phyloP scores from a whole-genome alignment of 2,329 filamentous ascomycete genomes.

The Cladophialophora immunda region DNA sequence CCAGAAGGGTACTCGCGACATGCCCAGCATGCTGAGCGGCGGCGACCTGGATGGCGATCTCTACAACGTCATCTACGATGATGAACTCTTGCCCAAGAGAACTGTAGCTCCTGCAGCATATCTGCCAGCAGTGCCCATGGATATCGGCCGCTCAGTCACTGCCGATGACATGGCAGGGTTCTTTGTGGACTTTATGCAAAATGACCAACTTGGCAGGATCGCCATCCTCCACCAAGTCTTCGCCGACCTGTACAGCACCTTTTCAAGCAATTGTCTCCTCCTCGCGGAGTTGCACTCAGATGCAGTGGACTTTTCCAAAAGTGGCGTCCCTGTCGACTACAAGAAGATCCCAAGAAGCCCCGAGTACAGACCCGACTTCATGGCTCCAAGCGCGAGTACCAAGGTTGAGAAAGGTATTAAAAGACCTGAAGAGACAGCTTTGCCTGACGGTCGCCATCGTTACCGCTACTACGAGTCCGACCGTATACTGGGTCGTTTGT shows the following conservation, averaged over 20 bases:
- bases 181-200: slow-evolving; percentile 78
- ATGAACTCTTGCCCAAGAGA: slow-evolving; percentile 13
- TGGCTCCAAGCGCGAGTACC: slow-evolving; percentile 53
- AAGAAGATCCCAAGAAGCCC: slow-evolving; percentile 52
- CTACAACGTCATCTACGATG: slow-evolving; percentile 81
- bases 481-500: slow-evolving; percentile 75
- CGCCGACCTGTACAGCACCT: slow-evolving; percentile 68
- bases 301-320: slow-evolving; percentile 80
- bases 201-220: slow-evolving; percentile 72
- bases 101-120: slow-evolving; percentile 73
- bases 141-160: slow-evolving; percentile 69
- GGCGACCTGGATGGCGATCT: slow-evolving; percentile 86
- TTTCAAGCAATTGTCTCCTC: slow-evolving; percentile 59
- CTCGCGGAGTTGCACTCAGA: slow-evolving; percentile 73
- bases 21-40: slow-evolving; percentile 80
- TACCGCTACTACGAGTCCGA: slow-evolving; percentile 71
- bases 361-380: slow-evolving; percentile 60
- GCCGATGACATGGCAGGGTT: slow-evolving; percentile 77
- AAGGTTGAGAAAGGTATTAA: slow-evolving; percentile 46
- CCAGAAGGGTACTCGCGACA: slow-evolving; percentile 73
- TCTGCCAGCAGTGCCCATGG: slow-evolving; percentile 62
- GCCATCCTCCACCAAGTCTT: slow-evolving; percentile 70
- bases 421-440: slow-evolving; percentile 41
- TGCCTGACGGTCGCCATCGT: slow-evolving; percentile 37
- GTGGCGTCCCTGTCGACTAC: slow-evolving; percentile 67